Evolutionary conservation across 2,329 filamentous ascomycete genomes (phyloP), one percentile per base, ranked within the genome.

Genomic region (Phaeosphaeriaceae sp.): DNA sequence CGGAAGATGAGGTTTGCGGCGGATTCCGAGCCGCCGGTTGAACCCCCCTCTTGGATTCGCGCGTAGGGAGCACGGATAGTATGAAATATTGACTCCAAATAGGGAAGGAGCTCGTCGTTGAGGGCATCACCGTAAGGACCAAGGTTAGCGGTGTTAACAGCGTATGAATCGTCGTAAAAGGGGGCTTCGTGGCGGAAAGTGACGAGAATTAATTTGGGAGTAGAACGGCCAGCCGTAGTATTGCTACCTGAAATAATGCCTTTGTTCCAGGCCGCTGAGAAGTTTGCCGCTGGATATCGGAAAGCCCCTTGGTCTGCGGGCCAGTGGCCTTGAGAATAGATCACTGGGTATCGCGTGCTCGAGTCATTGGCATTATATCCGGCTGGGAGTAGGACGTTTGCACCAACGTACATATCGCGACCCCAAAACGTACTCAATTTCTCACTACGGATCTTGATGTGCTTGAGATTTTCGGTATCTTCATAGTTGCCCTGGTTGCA

Each of bases 151-250:
- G 70, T 72, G 43, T 75, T 75, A 34, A 74, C 72, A 0, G 66
- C 71, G 45, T 74, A 74, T 0, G 71, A 74, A 42, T 75, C 71
- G 42, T 75, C 72, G 50, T 74, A 75, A 43, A 64, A 74, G 0
- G 72, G 66, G 0, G 63, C 53, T 52, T 75, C 72, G 37, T 74
- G 73, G n/a, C 73, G 70, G 52, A 74, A 71, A 1, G 61, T 66
- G 4, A 75, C 66, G 1, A 72, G 39, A 18, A 75, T 74, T 50
- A 75, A 51, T 36, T 72, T 73, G 0, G 72, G 70, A 1, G 64
- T 59, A n/a, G 63, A 56, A 5, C 64, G 68, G 32, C 43, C 61
- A 3, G 59, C 52, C 1, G 55, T 63, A 1, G 42, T 60, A 30
- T 69, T 67, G 4, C 56, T 65, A 0, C 48, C 67, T 2, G 63